These are phyloP conservation scores for Mycosarcoma maydis DNA, from an alignment of 1,284 basidiomycete genomes.

Conservation along the genomic window DNA sequence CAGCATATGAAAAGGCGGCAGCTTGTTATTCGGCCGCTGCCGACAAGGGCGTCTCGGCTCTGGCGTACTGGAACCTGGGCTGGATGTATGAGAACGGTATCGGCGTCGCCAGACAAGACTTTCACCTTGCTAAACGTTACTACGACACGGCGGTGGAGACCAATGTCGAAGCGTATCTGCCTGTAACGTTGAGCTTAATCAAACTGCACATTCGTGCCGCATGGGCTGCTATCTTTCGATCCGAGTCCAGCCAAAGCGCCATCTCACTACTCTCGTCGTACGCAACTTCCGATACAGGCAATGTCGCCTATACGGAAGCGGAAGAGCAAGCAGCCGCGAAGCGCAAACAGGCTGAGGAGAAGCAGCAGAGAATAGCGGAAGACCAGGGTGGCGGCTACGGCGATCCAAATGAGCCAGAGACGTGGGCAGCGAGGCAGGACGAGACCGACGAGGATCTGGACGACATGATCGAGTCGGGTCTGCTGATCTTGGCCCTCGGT, in stretches of 20 bases:
- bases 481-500: constrained; percentile 54
- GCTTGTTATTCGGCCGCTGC: constrained; percentile 90
- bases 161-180: constrained; percentile 86
- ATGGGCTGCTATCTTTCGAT: constrained; percentile 71
- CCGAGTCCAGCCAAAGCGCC: constrained; percentile 51
- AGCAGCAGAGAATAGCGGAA: constrained; percentile 11
- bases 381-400: constrained; percentile 43
- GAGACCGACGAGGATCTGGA: constrained; percentile 48
- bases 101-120: constrained; percentile 82
- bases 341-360: constrained; percentile 22
- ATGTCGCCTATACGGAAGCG: constrained; percentile 53
- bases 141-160: constrained; percentile 90
- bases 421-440: constrained; percentile 29
- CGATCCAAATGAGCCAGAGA: constrained; percentile 55
- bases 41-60: constrained; percentile 85
- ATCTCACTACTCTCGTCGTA: constrained; percentile 51
- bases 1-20: constrained; percentile 81
- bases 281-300: constrained; percentile 17
- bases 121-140: constrained; percentile 93
- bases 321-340: constrained; percentile 43
- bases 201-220: constrained; percentile 85
- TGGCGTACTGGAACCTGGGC: constrained; percentile 98
- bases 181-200: constrained; percentile 81
- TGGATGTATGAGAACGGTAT: constrained; percentile 99
- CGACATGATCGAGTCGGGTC: constrained; percentile 55